Conservation (phyloP, 169 alveolate genomes). For the Toxoplasma gondii region DNA sequence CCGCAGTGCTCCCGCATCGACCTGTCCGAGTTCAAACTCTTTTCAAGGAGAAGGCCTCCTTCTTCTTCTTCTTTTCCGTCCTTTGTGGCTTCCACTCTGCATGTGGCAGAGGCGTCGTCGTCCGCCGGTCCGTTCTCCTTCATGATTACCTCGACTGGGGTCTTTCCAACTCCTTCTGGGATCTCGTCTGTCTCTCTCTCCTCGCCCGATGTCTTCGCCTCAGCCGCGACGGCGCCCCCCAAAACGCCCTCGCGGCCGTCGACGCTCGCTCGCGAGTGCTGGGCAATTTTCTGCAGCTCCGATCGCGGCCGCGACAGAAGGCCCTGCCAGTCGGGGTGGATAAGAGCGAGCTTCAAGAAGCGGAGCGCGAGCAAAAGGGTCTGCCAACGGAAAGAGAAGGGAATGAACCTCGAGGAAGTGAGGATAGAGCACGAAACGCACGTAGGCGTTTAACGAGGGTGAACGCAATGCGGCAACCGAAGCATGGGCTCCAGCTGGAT, state of each 20-base stretch:
- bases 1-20: conserved; percentile 63
- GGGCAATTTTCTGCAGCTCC: conserved; percentile 55
- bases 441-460: too few species aligned
- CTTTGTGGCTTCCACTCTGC: conserved; percentile 1
- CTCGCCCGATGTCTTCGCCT: neutral
- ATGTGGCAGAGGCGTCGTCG: conserved; percentile 35
- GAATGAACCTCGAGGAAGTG: too few species aligned
- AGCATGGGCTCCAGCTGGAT: too few species aligned
- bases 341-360: conserved; percentile 70
- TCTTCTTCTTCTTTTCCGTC: neutral
- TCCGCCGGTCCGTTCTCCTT: neutral
- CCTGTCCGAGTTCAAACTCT: neutral
- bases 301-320: conserved; percentile 59
- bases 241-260: neutral
- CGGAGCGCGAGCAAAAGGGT: conserved; percentile 70
- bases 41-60: conserved; percentile 37
- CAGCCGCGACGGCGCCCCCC: neutral
- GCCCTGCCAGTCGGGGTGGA: conserved; percentile 74
- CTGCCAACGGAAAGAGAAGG: conserved; percentile 16
- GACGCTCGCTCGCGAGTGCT: neutral
- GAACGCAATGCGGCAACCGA: too few species aligned
- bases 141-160: neutral
- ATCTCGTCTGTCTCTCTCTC: neutral
- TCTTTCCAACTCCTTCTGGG: neutral
- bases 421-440: neutral